Evolutionary conservation across 2,329 filamentous ascomycete genomes (phyloP).

Genomic region (Mariannaea sp.): DNA sequence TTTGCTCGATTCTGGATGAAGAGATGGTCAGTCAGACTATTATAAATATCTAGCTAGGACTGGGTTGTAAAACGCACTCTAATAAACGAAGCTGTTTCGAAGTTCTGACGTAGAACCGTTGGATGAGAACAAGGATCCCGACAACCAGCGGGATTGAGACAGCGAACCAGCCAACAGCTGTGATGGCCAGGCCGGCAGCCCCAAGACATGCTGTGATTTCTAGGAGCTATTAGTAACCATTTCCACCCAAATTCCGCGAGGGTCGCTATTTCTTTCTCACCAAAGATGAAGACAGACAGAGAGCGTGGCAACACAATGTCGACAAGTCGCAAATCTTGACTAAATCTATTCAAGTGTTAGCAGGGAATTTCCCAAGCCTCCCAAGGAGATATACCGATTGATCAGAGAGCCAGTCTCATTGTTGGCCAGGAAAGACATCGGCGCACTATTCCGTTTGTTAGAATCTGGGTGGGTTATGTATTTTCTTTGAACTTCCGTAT

Average conservation of each 20-base stretch:
- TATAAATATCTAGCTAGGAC: no score
- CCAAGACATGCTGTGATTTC: slow-evolving; percentile 45
- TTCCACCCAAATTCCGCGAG: accelerated
- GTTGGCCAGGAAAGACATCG: slow-evolving; percentile 37
- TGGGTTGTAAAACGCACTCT: slow-evolving; percentile 41
- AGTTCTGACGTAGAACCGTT: slow-evolving; percentile 59
- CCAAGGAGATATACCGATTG: slow-evolving; percentile 30
- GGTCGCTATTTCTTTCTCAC: slow-evolving; percentile 15
- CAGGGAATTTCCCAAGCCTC: background rate
- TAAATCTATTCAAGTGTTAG: slow-evolving; percentile 41
- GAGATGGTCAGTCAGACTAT: background rate
- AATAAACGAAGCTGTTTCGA: slow-evolving; percentile 59
- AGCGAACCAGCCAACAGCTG: slow-evolving; percentile 51
- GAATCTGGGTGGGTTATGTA: background rate
- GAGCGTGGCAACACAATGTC: slow-evolving; percentile 45
- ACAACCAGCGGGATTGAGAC: slow-evolving; percentile 52
- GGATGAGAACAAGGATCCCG: slow-evolving; percentile 49
- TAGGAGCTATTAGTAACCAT: slow-evolving; percentile 12
- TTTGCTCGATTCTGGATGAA: slow-evolving; percentile 42
- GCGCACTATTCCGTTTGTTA: slow-evolving; percentile 25
- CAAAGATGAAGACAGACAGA: slow-evolving; percentile 36
- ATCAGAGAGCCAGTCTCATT: slow-evolving; percentile 37
- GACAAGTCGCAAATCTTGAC: slow-evolving; percentile 49
- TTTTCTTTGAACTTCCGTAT: accelerated
- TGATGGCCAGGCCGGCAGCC: slow-evolving; percentile 50